These are phyloP conservation scores for Rhododendron mucronatum DNA, from an alignment of 148 eudicot species.

Conservation along the genomic window DNA sequence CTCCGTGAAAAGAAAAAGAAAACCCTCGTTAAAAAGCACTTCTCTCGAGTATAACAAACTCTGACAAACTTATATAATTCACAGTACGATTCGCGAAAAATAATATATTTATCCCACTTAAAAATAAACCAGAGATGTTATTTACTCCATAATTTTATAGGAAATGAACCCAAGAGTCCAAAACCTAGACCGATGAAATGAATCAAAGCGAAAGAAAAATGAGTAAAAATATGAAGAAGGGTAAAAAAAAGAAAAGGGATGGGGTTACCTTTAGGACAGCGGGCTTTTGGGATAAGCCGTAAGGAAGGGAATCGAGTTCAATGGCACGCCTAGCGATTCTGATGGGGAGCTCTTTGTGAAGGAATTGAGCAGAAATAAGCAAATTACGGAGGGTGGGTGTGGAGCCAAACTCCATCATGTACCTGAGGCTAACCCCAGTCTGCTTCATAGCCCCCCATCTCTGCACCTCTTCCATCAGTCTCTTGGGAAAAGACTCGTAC, in stretches of 20 bases:
- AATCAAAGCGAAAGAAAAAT: neutral
- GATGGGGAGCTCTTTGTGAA: conserved; percentile 83
- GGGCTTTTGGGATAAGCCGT: conserved; percentile 76
- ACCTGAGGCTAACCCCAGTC: conserved; percentile 75
- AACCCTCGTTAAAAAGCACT: neutral
- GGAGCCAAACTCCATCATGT: conserved; percentile 95
- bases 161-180: neutral
- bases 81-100: neutral
- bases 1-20: neutral
- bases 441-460: conserved; percentile 70
- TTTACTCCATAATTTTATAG: neutral
- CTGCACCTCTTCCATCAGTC: conserved; percentile 57
- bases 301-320: conserved; percentile 76
- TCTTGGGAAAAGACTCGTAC: conserved; percentile 45
- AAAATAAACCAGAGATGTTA: neutral
- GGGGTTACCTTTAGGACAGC: conserved; percentile 64
- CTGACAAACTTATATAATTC: neutral
- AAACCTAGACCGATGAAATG: neutral
- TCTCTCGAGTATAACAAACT: neutral
- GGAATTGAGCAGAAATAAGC: conserved; percentile 75
- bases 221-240: no score
- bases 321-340: conserved; percentile 66
- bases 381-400: conserved; percentile 53
- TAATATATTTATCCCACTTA: neutral
- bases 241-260: neutral